Conservation (phyloP, 345 rosid genomes). For the Schrenkiella parvula region DNA sequence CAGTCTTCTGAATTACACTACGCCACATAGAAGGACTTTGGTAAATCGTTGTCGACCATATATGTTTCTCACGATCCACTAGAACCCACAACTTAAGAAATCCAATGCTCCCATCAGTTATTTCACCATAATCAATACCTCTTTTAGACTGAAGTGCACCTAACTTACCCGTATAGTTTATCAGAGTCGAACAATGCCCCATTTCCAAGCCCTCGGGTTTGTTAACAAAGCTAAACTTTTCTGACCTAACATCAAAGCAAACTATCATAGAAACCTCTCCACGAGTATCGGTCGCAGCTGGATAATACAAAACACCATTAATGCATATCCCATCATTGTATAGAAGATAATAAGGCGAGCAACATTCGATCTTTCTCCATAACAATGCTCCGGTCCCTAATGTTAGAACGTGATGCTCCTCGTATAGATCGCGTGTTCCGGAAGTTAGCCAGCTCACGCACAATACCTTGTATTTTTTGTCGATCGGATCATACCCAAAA, state of each 20-base stretch:
- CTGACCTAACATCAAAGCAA: not conserved
- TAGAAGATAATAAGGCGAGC: not conserved
- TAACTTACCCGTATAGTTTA: not conserved
- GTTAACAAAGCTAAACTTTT: not conserved
- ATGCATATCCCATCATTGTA: not conserved
- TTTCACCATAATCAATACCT: not conserved
- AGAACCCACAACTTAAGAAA: not conserved
- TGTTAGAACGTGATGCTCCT: not conserved
- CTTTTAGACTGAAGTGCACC: not conserved
- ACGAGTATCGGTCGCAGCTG: not conserved
- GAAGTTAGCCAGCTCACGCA: not conserved
- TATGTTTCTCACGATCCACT: not conserved
- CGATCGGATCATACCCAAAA: not conserved
- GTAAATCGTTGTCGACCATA: not conserved
- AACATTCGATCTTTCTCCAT: not conserved
- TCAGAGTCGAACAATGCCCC: not conserved
- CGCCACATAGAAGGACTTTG: not conserved
- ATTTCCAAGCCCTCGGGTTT: not conserved
- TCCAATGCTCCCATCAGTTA: not conserved
- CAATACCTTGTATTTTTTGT: not conserved
- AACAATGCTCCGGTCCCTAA: not conserved
- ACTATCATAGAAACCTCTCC: not conserved
- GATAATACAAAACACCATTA: not conserved
- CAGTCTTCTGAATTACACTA: not conserved
- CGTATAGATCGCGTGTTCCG: not conserved